phyloP scores from a whole-genome alignment of 345 rosid species.

The Citrus maxima region DNA sequence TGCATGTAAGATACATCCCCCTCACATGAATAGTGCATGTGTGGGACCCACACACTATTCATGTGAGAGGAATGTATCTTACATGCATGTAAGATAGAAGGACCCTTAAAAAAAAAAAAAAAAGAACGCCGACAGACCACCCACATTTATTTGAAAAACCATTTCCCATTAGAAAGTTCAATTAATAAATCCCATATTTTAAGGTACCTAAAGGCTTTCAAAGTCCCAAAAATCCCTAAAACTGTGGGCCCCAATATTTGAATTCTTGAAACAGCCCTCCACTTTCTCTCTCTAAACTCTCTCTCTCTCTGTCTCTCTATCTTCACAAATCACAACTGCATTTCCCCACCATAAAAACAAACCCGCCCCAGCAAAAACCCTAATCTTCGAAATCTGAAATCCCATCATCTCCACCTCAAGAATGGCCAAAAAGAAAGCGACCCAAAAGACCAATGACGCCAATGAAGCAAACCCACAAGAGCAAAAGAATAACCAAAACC shows the following conservation, averaged over 20 bases:
- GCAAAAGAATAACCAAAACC: background rate
- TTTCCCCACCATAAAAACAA: conserved; percentile 34
- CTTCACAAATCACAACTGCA: background rate
- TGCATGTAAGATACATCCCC: too few species aligned
- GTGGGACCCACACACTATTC: too few species aligned
- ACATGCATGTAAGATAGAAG: too few species aligned
- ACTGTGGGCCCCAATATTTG: conserved; percentile 38
- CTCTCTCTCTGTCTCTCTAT: background rate
- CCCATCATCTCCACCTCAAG: conserved; percentile 8
- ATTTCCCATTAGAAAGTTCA: background rate
- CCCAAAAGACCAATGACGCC: conserved; percentile 18
- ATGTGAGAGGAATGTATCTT: too few species aligned
- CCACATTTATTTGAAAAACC: background rate
- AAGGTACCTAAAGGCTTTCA: background rate
- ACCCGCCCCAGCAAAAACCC: conserved; percentile 32
- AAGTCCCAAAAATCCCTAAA: conserved; percentile 5
- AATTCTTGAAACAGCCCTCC: conserved; percentile 24
- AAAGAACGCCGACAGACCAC: background rate
- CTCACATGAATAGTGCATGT: too few species aligned
- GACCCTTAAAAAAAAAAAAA: too few species aligned
- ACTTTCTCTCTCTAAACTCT: background rate
- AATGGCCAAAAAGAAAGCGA: conserved; percentile 52
- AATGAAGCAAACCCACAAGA: conserved; percentile 13
- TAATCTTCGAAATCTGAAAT: conserved; percentile 17
- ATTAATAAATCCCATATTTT: background rate